phyloP scores from a whole-genome alignment of 495 filamentous ascomycete species.

The Penicillium macrosclerotiorum region DNA sequence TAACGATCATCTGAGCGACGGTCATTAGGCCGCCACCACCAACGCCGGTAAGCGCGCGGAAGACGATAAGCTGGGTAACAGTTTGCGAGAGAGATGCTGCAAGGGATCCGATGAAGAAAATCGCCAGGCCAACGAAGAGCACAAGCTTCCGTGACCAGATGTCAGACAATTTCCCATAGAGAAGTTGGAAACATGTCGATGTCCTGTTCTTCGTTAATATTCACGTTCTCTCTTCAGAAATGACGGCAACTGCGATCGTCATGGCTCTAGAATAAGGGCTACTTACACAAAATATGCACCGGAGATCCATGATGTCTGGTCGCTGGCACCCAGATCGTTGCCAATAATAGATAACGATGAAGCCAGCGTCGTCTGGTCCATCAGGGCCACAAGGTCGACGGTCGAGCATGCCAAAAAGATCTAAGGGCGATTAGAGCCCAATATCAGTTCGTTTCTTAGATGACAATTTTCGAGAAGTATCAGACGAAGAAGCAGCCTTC shows the following conservation, averaged over 20 bases:
- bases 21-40: conserved; percentile 58
- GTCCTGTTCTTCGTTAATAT: conserved; percentile 27
- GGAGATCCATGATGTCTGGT: conserved; percentile 54
- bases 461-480: too few species aligned
- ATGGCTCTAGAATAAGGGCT: too few species aligned
- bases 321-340: conserved; percentile 43
- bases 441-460: too few species aligned
- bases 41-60: conserved; percentile 54
- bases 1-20: conserved; percentile 53
- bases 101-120: conserved; percentile 55
- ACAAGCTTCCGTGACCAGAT: conserved; percentile 58
- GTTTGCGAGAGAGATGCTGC: conserved; percentile 51
- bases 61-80: conserved; percentile 52
- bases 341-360: conserved; percentile 51
- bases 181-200: conserved; percentile 55
- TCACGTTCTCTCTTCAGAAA: too few species aligned
- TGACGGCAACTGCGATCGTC: too few species aligned
- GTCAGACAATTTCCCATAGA: conserved; percentile 56
- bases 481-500: too few species aligned
- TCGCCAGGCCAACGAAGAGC: conserved; percentile 47
- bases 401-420: conserved; percentile 56
- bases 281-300: conserved; percentile 53
- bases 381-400: conserved; percentile 53
- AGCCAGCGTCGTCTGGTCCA: conserved; percentile 55
- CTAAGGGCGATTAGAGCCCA: conserved; percentile 22